phyloP scores from a whole-genome alignment of 768 basidiomycete species.

The Suillus lakei region DNA sequence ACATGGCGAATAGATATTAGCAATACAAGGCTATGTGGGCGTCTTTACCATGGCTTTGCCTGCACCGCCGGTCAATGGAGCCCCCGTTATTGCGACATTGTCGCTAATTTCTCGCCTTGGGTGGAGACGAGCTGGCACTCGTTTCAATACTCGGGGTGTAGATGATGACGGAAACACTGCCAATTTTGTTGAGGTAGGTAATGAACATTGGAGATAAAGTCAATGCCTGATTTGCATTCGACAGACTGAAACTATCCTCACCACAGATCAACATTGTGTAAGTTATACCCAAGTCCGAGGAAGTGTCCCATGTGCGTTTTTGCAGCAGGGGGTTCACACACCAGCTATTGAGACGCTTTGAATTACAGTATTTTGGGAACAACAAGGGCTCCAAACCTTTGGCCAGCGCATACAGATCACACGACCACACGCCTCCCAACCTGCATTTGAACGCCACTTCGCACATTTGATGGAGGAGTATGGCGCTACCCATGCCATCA shows the following conservation, averaged over 20 bases:
- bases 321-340: neutral
- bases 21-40: slow-evolving; percentile 94
- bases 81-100: slow-evolving; percentile 74
- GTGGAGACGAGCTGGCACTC: slow-evolving; percentile 95
- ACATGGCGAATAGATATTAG: slow-evolving; percentile 61
- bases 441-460: slow-evolving; percentile 96
- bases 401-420: slow-evolving; percentile 95
- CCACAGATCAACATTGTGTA: slow-evolving; percentile 84
- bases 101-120: slow-evolving; percentile 87
- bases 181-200: slow-evolving; percentile 90
- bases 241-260: slow-evolving; percentile 90
- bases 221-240: slow-evolving; percentile 11
- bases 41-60: slow-evolving; percentile 79
- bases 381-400: slow-evolving; percentile 94
- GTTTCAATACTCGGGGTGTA: slow-evolving; percentile 96
- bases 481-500: slow-evolving; percentile 83
- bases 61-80: slow-evolving; percentile 74
- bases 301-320: slow-evolving; percentile 86
- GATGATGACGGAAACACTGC: slow-evolving; percentile 95
- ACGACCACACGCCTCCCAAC: slow-evolving; percentile 93
- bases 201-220: slow-evolving; percentile 7
- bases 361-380: slow-evolving; percentile 93
- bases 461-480: slow-evolving; percentile 87
- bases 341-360: slow-evolving; percentile 16
- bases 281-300: slow-evolving; percentile 96